phyloP scores from a whole-genome alignment of 257 asterid genomes.

The Paraleonurus japonicus region DNA sequence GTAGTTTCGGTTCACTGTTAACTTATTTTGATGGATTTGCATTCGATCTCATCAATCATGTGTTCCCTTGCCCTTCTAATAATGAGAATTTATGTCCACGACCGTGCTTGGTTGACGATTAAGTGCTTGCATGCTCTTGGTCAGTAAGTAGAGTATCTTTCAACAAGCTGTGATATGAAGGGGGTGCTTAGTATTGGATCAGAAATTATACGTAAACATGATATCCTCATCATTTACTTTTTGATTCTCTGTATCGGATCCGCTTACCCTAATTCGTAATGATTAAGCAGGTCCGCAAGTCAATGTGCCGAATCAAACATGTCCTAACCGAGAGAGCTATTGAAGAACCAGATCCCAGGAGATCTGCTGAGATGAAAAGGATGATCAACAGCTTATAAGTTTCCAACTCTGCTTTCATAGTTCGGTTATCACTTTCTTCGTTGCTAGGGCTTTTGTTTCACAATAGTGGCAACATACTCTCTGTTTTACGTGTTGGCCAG shows the following conservation, averaged over 20 bases:
- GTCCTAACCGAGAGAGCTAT: constrained; percentile 96
- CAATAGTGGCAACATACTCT: neutral
- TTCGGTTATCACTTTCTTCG: neutral
- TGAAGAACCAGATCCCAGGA: constrained; percentile 84
- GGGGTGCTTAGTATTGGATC: no score
- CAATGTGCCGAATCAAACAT: constrained; percentile 95
- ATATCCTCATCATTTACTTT: neutral
- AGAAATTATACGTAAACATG: neutral
- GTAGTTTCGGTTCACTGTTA: constrained; percentile 11
- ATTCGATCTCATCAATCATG: neutral
- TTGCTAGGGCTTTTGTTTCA: neutral
- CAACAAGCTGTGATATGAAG: no score
- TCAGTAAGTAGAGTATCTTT: no score
- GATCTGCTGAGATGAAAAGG: constrained; percentile 91
- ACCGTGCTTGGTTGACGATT: neutral
- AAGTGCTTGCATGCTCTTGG: neutral
- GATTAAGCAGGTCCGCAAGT: constrained; percentile 71
- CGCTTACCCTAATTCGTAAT: neutral
- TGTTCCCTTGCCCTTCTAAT: neutral
- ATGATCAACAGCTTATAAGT: constrained; percentile 71
- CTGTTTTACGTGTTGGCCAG: neutral
- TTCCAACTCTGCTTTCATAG: neutral
- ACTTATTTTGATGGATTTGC: neutral
- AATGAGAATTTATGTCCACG: neutral
- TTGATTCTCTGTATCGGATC: neutral